phyloP scores from a whole-genome alignment of 768 basidiomycete species.

The Russula dissimulans region DNA sequence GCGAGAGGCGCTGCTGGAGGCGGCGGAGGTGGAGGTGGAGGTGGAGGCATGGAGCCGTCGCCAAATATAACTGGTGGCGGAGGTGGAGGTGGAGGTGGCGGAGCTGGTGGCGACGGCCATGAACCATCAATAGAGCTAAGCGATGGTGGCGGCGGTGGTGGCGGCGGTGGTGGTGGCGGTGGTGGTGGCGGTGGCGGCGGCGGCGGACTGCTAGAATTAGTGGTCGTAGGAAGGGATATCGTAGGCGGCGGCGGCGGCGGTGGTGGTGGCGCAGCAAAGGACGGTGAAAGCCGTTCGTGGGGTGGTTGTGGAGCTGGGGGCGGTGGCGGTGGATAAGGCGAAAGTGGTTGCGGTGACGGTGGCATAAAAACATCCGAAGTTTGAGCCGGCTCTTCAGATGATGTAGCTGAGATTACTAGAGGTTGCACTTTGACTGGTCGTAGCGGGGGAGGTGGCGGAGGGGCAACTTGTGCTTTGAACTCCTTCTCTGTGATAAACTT shows the following conservation, averaged over 20 bases:
- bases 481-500: constrained; percentile 52
- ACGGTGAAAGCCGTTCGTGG: constrained; percentile 22
- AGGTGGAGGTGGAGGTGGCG: neutral
- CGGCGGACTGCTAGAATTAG: neutral
- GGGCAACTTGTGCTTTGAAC: constrained; percentile 57
- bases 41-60: neutral
- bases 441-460: constrained; percentile 47
- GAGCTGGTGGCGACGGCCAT: neutral
- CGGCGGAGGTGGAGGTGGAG: neutral
- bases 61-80: neutral
- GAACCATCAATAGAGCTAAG: neutral
- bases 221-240: constrained; percentile 16
- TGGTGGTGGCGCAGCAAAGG: constrained; percentile 24
- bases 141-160: neutral
- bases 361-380: constrained; percentile 12
- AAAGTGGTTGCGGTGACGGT: constrained; percentile 7
- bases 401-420: neutral
- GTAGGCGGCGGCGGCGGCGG: constrained; percentile 11
- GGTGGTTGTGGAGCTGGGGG: constrained; percentile 16
- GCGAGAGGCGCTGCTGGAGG: constrained; percentile 18
- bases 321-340: constrained; percentile 16
- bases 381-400: constrained; percentile 3
- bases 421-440: constrained; percentile 22
- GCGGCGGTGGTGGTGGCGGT: neutral
- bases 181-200: neutral